These are phyloP conservation scores for Triangularia verruculosa DNA, from an alignment of 2,329 filamentous ascomycete species.

Conservation along the genomic window DNA sequence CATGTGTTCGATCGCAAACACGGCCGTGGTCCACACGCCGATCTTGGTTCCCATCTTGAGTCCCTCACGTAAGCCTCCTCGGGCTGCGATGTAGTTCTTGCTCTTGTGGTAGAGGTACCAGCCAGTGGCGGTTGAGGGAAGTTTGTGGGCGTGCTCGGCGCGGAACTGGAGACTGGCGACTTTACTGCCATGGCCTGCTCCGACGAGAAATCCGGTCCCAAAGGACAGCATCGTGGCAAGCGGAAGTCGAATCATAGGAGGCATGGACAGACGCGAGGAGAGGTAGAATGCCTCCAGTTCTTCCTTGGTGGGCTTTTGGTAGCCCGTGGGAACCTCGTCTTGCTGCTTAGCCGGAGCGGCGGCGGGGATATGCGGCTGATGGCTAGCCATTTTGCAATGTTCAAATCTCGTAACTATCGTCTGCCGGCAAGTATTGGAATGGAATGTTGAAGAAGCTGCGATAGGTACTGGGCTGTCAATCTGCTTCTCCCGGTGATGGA, in stretches of 20 bases:
- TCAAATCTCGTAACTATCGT: no score
- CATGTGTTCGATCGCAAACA: conserved; percentile 80
- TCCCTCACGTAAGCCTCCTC: conserved; percentile 76
- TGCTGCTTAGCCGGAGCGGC: conserved; percentile 4
- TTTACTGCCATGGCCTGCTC: conserved; percentile 68
- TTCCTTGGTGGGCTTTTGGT: conserved; percentile 23
- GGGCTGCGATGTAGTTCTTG: conserved; percentile 87
- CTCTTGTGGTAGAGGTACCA: conserved; percentile 99
- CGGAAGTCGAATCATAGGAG: conserved; percentile 62
- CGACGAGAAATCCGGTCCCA: conserved; percentile 66
- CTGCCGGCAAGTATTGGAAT: neutral
- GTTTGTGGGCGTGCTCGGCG: conserved; percentile 92
- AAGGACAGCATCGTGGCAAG: conserved; percentile 63
- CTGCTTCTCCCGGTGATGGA: conserved; percentile 6
- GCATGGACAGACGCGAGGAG: conserved; percentile 57
- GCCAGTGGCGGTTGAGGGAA: conserved; percentile 75
- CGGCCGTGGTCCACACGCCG: conserved; percentile 69
- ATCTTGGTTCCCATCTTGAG: conserved; percentile 69
- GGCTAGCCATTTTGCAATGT: neutral
- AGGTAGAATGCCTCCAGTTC: conserved; percentile 36
- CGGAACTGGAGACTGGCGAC: conserved; percentile 79
- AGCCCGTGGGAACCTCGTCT: conserved; percentile 10
- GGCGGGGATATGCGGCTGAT: neutral
- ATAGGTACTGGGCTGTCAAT: neutral
- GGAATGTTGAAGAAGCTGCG: neutral